Conservation (phyloP, 805 yeast species). For the Candida sonorensis region DNA sequence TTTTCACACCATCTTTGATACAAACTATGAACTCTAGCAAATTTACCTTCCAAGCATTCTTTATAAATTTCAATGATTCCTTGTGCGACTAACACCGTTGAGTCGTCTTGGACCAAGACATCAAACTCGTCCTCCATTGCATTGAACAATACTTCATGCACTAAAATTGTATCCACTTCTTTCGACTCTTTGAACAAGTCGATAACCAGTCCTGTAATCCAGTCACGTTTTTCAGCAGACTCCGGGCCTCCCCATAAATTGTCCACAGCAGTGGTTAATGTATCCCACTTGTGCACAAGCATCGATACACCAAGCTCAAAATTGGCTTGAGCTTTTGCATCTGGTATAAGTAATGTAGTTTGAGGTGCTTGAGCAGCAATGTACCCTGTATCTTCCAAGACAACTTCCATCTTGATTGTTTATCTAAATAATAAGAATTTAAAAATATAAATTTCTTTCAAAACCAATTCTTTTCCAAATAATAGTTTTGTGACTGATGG, state of each 20-base stretch:
- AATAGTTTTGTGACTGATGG: not conserved
- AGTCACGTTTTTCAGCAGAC: slow-evolving; percentile 86
- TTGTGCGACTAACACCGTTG: slow-evolving; percentile 69
- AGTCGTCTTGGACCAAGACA: slow-evolving; percentile 79
- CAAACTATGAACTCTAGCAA: slow-evolving; percentile 46
- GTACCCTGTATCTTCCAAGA: slow-evolving; percentile 29
- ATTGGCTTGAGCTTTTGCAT: slow-evolving; percentile 69
- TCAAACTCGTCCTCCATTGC: slow-evolving; percentile 97
- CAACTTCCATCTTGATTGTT: slow-evolving; percentile 14
- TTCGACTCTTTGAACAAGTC: slow-evolving; percentile 63
- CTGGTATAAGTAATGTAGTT: slow-evolving; percentile 23
- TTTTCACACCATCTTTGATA: slow-evolving; percentile 55
- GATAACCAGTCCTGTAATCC: slow-evolving; percentile 80
- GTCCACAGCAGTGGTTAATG: slow-evolving; percentile 79
- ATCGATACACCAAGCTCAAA: slow-evolving; percentile 91
- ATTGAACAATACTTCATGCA: slow-evolving; percentile 78
- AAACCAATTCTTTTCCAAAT: not conserved
- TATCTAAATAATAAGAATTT: not conserved
- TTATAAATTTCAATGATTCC: slow-evolving; percentile 59
- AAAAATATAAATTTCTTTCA: no score
- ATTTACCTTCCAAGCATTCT: slow-evolving; percentile 51
- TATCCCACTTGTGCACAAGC: slow-evolving; percentile 90
- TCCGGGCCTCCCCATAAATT: slow-evolving; percentile 96
- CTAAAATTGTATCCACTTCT: slow-evolving; percentile 65
- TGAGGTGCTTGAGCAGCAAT: slow-evolving; percentile 20